These are phyloP conservation scores for Beauveria bassiana DNA, from an alignment of 2,329 filamentous ascomycete genomes.

Conservation along the genomic window DNA sequence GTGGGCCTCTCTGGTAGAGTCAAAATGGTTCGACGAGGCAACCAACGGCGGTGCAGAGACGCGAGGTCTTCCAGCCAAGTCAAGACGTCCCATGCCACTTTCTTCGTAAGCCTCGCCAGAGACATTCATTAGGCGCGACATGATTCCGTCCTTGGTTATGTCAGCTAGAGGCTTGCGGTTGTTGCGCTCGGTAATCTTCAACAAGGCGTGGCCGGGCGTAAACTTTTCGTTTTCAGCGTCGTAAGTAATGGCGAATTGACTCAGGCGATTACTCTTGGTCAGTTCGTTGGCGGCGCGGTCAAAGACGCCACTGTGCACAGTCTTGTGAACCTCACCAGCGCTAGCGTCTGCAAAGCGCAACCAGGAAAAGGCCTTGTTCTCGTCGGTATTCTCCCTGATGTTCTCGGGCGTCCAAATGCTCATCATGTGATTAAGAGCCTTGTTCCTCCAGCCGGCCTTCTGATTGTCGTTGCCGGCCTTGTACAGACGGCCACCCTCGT, in stretches of 20 bases:
- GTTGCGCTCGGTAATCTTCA: constrained; percentile 68
- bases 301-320: constrained; percentile 64
- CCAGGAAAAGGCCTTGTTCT: constrained; percentile 73
- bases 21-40: constrained; percentile 64
- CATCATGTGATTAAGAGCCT: constrained; percentile 72
- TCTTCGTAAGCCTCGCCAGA: constrained; percentile 56
- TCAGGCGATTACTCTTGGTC: constrained; percentile 50
- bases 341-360: constrained; percentile 79
- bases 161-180: constrained; percentile 61
- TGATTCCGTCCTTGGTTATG: constrained; percentile 61
- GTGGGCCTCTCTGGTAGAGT: constrained; percentile 57
- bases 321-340: constrained; percentile 60
- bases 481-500: constrained; percentile 68
- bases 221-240: constrained; percentile 57
- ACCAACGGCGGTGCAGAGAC: constrained; percentile 82
- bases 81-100: constrained; percentile 68
- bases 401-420: constrained; percentile 85
- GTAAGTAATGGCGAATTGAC: constrained; percentile 61
- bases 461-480: constrained; percentile 66
- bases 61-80: constrained; percentile 70
- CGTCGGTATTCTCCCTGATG: constrained; percentile 54
- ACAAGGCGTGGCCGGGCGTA: constrained; percentile 67
- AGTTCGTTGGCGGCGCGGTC: constrained; percentile 60
- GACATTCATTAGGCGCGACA: constrained; percentile 73
- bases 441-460: constrained; percentile 70